A percentile compares a stretch with the other conserved stretches of the same genome.
Evolutionary conservation across 1,284 basidiomycete species (phyloP).

Genomic region (Fistulina hepatica): DNA sequence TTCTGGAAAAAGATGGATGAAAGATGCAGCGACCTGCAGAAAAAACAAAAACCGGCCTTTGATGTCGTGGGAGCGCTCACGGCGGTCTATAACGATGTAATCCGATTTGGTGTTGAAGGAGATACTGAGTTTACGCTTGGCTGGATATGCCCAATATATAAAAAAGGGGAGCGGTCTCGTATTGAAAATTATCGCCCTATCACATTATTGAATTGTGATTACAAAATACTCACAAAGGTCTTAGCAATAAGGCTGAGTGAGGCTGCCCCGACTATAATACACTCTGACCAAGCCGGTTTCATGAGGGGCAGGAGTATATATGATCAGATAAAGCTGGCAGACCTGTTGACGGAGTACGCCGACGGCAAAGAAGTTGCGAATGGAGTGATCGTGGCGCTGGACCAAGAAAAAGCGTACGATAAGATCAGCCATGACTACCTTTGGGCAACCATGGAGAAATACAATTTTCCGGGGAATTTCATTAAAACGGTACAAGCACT

Average conservation of each 20-base stretch:
- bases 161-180: constrained; percentile 21
- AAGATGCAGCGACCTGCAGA: constrained; percentile 4
- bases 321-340: constrained; percentile 14
- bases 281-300: constrained; percentile 17
- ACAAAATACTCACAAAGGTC: constrained; percentile 13
- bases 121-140: constrained; percentile 19
- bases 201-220: constrained; percentile 13
- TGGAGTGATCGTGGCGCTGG: constrained; percentile 11
- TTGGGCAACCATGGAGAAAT: constrained; percentile 10
- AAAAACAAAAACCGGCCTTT: constrained; percentile 1
- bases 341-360: constrained; percentile 13
- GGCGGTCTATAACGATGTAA: constrained; percentile 11
- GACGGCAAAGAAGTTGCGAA: constrained; percentile 14
- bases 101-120: constrained; percentile 8
- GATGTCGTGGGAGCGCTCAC: constrained; percentile 8
- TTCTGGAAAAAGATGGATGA: constrained; percentile 3
- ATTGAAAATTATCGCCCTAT: constrained; percentile 26
- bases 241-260: constrained; percentile 8
- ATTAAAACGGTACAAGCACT: constrained; percentile 13
- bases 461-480: constrained; percentile 11
- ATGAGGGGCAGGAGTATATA: constrained; percentile 15
- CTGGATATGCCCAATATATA: constrained; percentile 27
- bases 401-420: constrained; percentile 12
- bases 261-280: constrained; percentile 7
- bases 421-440: constrained; percentile 14